Evolutionary conservation across 106 monocot species (phyloP), one percentile per base, ranked within the genome.

Genomic region (Alisma plantagoaquatica): DNA sequence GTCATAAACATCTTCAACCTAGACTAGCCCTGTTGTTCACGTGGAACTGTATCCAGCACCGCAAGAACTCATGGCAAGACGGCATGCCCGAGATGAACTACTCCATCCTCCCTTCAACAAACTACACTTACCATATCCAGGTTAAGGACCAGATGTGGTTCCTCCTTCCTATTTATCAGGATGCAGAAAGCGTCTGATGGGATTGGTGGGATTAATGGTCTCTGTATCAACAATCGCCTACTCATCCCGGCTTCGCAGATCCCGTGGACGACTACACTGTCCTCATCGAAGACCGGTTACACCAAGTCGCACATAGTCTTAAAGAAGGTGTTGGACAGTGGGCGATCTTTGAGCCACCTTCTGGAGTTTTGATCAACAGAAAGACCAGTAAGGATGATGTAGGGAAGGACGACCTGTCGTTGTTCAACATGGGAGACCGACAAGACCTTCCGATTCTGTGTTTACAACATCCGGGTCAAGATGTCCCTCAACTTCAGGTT

Each of bases 31-130:
- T 59, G 53, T 42, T 42, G 14, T 28, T 68, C 41, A 51, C 67
- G 16, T 68, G 67, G 67, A 82, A 87, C 24, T 86, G 89, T 1
- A 80, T 90, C 33, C 79, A 90, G 51, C 76, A 83, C 38, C 64
- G 92, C 73, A 93, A 87, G 75, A 93, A 93, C 63, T 76, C 86
- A 8, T 93, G 92, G 92, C 68, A 74, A 56, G 92, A 93, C 47
- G 92, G 92, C 1, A 33, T 75, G 66, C 63, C 69, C 3, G 92
- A 82, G 3, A 93, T 84, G 23, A 86, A 80, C 63, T 93, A 86
- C 69, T 86, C 92, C 11, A 93, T 93, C 68, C 65, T 25, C 0
- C 82, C 79, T 0, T 79, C 79, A 1, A 63, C 56, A 8, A 93
- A 93, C 72, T 76, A 49, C 51, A 90, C 83, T 15, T 90, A 83